Percentiles rank a stretch among this genome's conserved stretches.
Conservation (phyloP, 768 basidiomycete genomes). For the Suillus ampliporus region DNA sequence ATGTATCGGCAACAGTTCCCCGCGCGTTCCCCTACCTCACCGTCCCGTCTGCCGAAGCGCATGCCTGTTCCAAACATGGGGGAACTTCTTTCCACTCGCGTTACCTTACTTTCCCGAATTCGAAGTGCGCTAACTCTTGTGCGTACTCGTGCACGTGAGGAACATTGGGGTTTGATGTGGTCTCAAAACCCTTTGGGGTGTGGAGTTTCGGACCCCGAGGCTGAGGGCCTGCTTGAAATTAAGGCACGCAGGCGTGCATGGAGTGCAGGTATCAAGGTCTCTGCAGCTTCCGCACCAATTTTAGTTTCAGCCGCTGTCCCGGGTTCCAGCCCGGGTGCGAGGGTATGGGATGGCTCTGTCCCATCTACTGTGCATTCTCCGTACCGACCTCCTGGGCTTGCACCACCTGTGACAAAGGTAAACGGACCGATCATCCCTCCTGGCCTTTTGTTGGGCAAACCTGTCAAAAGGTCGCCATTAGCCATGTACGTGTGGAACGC, state of each 20-base stretch:
- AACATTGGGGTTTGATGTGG: slow-evolving; percentile 47
- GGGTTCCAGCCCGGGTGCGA: slow-evolving; percentile 6
- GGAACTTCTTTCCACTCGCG: slow-evolving; percentile 22
- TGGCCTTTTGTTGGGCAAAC: slow-evolving; percentile 54
- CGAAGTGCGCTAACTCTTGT: slow-evolving; percentile 48
- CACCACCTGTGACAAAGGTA: slow-evolving; percentile 7
- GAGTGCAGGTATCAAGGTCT: slow-evolving; percentile 57
- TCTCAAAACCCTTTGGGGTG: neutral
- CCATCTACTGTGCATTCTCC: neutral
- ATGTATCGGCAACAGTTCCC: slow-evolving; percentile 4
- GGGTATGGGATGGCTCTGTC: slow-evolving; percentile 25
- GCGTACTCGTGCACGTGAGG: slow-evolving; percentile 46
- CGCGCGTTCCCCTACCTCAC: neutral
- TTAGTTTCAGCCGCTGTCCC: neutral
- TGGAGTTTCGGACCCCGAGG: slow-evolving; percentile 25
- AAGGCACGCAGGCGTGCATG: slow-evolving; percentile 70
- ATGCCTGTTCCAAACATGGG: slow-evolving; percentile 5
- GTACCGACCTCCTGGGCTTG: slow-evolving; percentile 28
- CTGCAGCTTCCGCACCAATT: slow-evolving; percentile 15
- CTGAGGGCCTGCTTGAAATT: slow-evolving; percentile 53
- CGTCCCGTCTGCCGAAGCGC: slow-evolving; percentile 17
- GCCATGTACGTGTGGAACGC: slow-evolving; percentile 44
- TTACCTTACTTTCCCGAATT: slow-evolving; percentile 42
- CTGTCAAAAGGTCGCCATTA: slow-evolving; percentile 57
- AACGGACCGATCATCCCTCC: slow-evolving; percentile 34